Percentiles rank a stretch among this genome's conserved stretches.
phyloP scores from a whole-genome alignment of 2,329 filamentous ascomycete genomes.

The Elsinoe necatrix region DNA sequence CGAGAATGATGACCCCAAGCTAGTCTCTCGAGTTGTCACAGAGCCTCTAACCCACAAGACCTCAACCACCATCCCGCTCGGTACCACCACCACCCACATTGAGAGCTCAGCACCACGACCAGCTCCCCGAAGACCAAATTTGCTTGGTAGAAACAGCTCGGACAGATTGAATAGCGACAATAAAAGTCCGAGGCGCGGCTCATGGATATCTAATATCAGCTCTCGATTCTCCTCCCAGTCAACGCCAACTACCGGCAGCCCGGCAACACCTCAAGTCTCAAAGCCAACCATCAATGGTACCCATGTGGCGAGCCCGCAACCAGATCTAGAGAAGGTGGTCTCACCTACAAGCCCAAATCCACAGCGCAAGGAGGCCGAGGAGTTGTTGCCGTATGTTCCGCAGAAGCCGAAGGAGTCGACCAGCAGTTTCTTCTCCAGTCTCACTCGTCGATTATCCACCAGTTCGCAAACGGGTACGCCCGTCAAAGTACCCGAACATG shows the following conservation, averaged over 20 bases:
- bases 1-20: conserved; percentile 21
- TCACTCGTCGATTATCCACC: conserved; percentile 74
- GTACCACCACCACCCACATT: conserved; percentile 18
- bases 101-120: conserved; percentile 16
- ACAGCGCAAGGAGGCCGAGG: conserved; percentile 40
- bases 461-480: conserved; percentile 34
- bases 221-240: conserved; percentile 65
- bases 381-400: conserved; percentile 56
- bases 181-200: conserved; percentile 50
- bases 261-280: conserved; percentile 23
- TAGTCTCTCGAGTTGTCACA: conserved; percentile 28
- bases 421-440: conserved; percentile 68
- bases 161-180: conserved; percentile 28
- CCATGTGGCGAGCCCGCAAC: conserved; percentile 24
- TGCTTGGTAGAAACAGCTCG: conserved; percentile 35
- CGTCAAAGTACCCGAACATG: conserved; percentile 47
- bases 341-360: conserved; percentile 41
- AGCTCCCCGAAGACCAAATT: conserved; percentile 29
- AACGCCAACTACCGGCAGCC: conserved; percentile 24
- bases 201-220: conserved; percentile 90
- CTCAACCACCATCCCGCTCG: conserved; percentile 21
- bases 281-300: conserved; percentile 21
- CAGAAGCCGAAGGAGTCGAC: conserved; percentile 60
- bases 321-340: conserved; percentile 28
- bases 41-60: conserved; percentile 30